These are phyloP conservation scores for Vickermania ingenoplastis DNA, from an alignment of 208 protist genomes.

Conservation along the genomic window DNA sequence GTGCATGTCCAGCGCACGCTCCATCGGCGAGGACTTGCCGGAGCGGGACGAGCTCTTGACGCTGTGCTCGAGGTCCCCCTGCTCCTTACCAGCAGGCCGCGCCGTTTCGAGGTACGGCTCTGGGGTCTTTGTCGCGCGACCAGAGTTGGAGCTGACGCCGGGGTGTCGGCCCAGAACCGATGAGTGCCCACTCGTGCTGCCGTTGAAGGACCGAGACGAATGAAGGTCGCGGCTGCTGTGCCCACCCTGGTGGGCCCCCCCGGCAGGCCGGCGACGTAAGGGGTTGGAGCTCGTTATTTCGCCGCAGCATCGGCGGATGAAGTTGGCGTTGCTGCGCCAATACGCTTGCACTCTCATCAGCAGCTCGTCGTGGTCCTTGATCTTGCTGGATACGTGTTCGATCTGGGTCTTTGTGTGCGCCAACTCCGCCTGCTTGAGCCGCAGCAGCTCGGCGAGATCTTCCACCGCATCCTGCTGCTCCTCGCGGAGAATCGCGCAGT, in stretches of 20 bases:
- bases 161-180: not conserved
- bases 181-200: not conserved
- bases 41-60: not conserved
- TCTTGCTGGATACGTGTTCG: conserved; percentile 2
- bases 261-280: not conserved
- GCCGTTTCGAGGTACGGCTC: not conserved
- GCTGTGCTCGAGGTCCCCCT: not conserved
- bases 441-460: conserved; percentile 5
- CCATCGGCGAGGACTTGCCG: not conserved
- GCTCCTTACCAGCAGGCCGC: not conserved
- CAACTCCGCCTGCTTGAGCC: conserved; percentile 19
- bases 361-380: conserved; percentile 8
- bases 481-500: conserved; percentile 14
- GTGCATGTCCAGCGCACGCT: not conserved
- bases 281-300: not conserved
- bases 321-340: conserved; percentile 42
- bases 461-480: conserved; percentile 13
- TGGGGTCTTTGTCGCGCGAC: not conserved
- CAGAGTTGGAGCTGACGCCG: not conserved
- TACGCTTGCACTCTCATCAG: conserved; percentile 31
- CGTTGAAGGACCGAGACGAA: not conserved
- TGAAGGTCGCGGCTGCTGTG: not conserved
- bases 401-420: conserved; percentile 9
- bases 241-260: not conserved
- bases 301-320: conserved; percentile 14